Evolutionary conservation across 228 moss, liverwort and hornwort species (phyloP), one percentile per base, ranked within the genome.

Genomic region (Sphagnum magellanicum): DNA sequence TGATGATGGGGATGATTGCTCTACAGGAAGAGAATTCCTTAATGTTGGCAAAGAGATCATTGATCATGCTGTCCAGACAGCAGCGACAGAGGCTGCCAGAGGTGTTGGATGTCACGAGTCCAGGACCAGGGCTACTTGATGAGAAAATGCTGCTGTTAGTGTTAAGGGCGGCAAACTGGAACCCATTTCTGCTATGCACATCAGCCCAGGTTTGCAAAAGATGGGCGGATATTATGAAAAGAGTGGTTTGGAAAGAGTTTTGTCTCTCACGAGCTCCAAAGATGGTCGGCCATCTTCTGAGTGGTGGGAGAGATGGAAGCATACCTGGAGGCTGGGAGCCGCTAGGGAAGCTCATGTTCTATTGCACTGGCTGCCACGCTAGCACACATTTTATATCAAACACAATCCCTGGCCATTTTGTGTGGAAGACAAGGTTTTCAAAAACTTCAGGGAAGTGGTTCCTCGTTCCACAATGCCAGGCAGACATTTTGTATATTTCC

Each of bases 171-270:
- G 52, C 78, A 70, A 81, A 87, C 51, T 87, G 73, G 73, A 79
- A 81, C 48, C 87, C 87, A 48, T 84, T 75, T 49, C 14, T 67
- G 48, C 71, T 87, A 16, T 79, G 81, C 75, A 76, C 64, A 51
- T 81, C 53, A 6, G 74, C 87, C 57, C 67, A 78, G 74, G 87
- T 87, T 61, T 87, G 84, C 78, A 87, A 84, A 75, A 50, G 63
- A 68, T 75, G 79, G 13, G 70, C 79, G 52, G 78, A 78, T 4
- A 81, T 81, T 52, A 69, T 62, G 63, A 87, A 75, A 74, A 81
- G 78, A 47, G 81, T 87, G 59, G 59, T 87, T 48, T 87, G 87
- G 87, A 87, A 83, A 71, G 84, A 87, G 74, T 81, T 84, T 53
- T 87, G 87, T 57, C 68, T 87, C 50, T 81, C 83, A 3, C 81